Percentiles rank a stretch among this genome's conserved stretches.
These are phyloP conservation scores for Lactifluus rugatus DNA, from an alignment of 768 basidiomycete genomes.

Conservation along the genomic window DNA sequence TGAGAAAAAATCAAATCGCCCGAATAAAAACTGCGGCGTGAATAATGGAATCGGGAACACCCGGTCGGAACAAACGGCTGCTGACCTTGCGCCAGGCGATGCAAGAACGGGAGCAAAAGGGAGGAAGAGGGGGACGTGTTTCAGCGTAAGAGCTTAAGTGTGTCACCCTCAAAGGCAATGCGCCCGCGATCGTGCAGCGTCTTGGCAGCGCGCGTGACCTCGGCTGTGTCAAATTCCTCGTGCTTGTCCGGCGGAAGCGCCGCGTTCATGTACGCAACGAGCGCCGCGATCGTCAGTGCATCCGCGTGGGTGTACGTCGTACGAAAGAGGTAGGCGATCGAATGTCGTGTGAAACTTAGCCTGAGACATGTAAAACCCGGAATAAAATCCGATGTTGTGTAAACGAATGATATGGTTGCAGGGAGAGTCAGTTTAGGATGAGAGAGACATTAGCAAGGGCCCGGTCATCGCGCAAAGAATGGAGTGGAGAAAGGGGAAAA, in stretches of 20 bases:
- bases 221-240: slow-evolving; percentile 71
- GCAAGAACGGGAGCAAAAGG: not conserved
- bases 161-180: slow-evolving; percentile 28
- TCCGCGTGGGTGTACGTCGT: slow-evolving; percentile 59
- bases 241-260: slow-evolving; percentile 71
- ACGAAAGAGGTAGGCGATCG: slow-evolving; percentile 53
- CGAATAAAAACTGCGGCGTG: not conserved
- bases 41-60: not conserved
- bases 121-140: not conserved
- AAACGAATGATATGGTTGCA: not conserved
- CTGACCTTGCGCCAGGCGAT: not conserved
- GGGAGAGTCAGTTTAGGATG: not conserved
- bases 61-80: not conserved
- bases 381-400: not conserved
- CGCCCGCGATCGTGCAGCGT: slow-evolving; percentile 26
- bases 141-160: slow-evolving; percentile 21
- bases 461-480: slow-evolving; percentile 13
- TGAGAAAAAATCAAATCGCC: not conserved
- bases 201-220: slow-evolving; percentile 38
- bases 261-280: slow-evolving; percentile 65
- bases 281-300: slow-evolving; percentile 58
- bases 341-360: slow-evolving; percentile 48
- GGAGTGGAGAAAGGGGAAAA: not conserved
- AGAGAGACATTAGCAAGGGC: not conserved
- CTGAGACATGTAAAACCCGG: slow-evolving; percentile 25